Percentiles rank a stretch among this genome's conserved stretches.
Evolutionary conservation across 2,329 filamentous ascomycete genomes (phyloP).

Genomic region (Botryotinia calthae): DNA sequence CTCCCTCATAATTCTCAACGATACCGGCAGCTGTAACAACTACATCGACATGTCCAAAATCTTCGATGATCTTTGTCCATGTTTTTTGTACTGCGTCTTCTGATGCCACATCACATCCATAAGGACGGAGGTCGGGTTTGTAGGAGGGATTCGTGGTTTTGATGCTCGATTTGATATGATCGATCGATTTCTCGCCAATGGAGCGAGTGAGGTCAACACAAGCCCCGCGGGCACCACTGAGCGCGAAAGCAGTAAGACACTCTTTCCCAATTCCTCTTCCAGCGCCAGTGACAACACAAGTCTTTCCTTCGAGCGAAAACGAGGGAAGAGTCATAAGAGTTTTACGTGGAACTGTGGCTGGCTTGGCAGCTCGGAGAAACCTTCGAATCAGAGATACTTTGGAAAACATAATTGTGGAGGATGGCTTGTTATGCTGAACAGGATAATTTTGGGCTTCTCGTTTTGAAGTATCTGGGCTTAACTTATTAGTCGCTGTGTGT

Average conservation of each 20-base stretch:
- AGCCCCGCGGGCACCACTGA: slow-evolving; percentile 33
- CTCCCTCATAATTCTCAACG: slow-evolving; percentile 38
- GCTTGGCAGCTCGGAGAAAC: background rate
- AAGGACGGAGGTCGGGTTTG: slow-evolving; percentile 39
- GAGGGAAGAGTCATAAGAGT: slow-evolving; percentile 30
- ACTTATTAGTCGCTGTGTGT: slow-evolving; percentile 1
- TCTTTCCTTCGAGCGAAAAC: slow-evolving; percentile 47
- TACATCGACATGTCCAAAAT: slow-evolving; percentile 41
- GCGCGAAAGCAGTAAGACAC: slow-evolving; percentile 43
- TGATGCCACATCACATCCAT: slow-evolving; percentile 42
- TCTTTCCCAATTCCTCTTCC: slow-evolving; percentile 51
- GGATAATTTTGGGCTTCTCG: background rate
- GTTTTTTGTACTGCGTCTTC: slow-evolving; percentile 41
- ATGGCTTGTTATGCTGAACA: background rate
- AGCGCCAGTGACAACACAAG: slow-evolving; percentile 50
- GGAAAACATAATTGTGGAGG: background rate
- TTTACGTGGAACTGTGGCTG: slow-evolving; percentile 15
- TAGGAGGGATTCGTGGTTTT: slow-evolving; percentile 26
- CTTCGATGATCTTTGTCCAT: slow-evolving; percentile 40
- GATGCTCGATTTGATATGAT: slow-evolving; percentile 37
- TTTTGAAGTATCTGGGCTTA: background rate
- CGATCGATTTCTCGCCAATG: slow-evolving; percentile 33
- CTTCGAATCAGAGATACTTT: background rate
- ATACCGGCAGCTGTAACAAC: slow-evolving; percentile 44
- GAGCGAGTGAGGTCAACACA: slow-evolving; percentile 29